These are phyloP conservation scores for Malus hybrid DNA, from an alignment of 331 rosid species.

Conservation along the genomic window DNA sequence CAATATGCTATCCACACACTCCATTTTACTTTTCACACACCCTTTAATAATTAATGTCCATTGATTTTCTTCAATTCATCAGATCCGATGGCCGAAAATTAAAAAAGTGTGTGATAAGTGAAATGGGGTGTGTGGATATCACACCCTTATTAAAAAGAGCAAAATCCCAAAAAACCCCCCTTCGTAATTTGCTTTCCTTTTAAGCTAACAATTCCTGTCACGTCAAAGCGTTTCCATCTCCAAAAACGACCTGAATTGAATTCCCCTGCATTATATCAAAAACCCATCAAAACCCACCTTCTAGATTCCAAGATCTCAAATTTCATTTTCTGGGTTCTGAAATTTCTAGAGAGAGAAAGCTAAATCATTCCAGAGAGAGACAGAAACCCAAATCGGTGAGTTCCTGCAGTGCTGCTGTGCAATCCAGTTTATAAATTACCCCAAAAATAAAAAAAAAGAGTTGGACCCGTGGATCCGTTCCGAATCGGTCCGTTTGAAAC, in stretches of 20 bases:
- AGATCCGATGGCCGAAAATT: too few species aligned
- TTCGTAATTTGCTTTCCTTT: constrained; percentile 22
- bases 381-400: not conserved
- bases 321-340: not conserved
- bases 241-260: not conserved
- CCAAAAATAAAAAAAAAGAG: too few species aligned
- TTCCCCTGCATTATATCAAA: not conserved
- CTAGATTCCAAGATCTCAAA: constrained; percentile 8
- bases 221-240: not conserved
- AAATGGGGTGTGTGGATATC: too few species aligned
- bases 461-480: too few species aligned
- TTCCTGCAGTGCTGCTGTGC: not conserved
- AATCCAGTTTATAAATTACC: too few species aligned
- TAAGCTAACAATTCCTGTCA: constrained; percentile 20
- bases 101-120: too few species aligned
- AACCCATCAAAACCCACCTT: not conserved
- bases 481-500: too few species aligned
- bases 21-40: too few species aligned
- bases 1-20: too few species aligned
- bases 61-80: too few species aligned
- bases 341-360: not conserved
- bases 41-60: too few species aligned
- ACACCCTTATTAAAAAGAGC: not conserved
- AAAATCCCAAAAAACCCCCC: not conserved
- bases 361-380: not conserved